Evolutionary conservation across 1,284 basidiomycete genomes (phyloP).

Genomic region (Puccinia novopanici): DNA sequence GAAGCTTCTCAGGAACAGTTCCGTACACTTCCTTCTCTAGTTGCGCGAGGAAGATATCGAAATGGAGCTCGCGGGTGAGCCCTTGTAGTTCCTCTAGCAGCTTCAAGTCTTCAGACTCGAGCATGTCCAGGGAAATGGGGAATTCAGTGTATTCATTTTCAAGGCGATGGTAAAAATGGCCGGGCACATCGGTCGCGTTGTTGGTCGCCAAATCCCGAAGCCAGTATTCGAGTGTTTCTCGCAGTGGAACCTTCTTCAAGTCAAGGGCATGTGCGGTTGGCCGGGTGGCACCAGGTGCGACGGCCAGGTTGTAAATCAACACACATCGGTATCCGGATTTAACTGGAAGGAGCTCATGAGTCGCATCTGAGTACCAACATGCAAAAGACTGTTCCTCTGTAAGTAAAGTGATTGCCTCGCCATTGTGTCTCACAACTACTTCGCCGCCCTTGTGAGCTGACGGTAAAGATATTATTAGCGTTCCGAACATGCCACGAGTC

Average conservation of each 20-base stretch:
- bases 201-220: not conserved
- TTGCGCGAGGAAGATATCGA: constrained; percentile 5
- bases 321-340: constrained; percentile 45
- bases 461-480: constrained; percentile 51
- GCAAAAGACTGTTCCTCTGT: constrained; percentile 8
- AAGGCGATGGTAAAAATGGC: not conserved
- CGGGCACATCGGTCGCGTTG: not conserved
- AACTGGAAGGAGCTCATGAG: constrained; percentile 51
- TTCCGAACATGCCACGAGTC: constrained; percentile 47
- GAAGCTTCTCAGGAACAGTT: too few species aligned
- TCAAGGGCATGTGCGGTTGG: not conserved
- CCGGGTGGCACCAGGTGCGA: not conserved
- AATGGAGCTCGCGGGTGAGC: not conserved
- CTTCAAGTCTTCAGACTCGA: constrained; percentile 11
- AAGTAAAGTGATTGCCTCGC: not conserved
- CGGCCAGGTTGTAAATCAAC: constrained; percentile 43
- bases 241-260: not conserved
- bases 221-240: constrained; percentile 2
- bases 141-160: constrained; percentile 8
- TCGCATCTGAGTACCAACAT: constrained; percentile 52
- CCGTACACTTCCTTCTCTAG: not conserved
- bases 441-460: constrained; percentile 49
- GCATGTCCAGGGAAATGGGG: not conserved
- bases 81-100: not conserved
- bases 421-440: constrained; percentile 2